Conservation (phyloP, 768 basidiomycete genomes). For the button mushroom (Agaricus bisporus) region DNA sequence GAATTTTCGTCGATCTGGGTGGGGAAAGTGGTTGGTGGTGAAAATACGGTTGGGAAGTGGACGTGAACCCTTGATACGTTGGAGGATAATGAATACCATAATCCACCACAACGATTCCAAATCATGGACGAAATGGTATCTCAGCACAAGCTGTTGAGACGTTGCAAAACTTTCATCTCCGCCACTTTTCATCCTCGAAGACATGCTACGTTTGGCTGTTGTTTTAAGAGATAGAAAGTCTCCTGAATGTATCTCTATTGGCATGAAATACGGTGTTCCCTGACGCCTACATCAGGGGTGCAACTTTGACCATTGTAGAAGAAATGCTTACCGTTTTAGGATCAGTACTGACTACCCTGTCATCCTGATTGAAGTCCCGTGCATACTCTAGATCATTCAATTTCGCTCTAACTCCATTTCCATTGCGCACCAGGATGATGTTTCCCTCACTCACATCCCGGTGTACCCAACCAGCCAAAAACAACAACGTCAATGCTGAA, state of each 20-base stretch:
- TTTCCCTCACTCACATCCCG: slow-evolving; percentile 8
- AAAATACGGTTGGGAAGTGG: no score
- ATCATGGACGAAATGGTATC: not conserved
- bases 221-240: not conserved
- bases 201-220: not conserved
- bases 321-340: not conserved
- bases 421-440: not conserved
- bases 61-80: not conserved
- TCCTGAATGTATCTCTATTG: not conserved
- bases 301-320: not conserved
- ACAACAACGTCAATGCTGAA: slow-evolving; percentile 2
- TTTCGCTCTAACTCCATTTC: not conserved
- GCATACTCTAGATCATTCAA: slow-evolving; percentile 10
- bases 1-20: no score
- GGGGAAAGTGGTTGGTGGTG: no score
- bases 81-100: not conserved
- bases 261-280: slow-evolving; percentile 6
- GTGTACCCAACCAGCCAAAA: slow-evolving; percentile 9
- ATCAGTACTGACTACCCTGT: not conserved
- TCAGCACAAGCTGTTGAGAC: not conserved
- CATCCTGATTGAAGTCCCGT: not conserved
- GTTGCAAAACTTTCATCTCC: not conserved
- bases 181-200: not conserved
- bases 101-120: not conserved
- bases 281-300: not conserved